Conservation (phyloP, 129 eudicot genomes). For the Tagetes erecta region DNA sequence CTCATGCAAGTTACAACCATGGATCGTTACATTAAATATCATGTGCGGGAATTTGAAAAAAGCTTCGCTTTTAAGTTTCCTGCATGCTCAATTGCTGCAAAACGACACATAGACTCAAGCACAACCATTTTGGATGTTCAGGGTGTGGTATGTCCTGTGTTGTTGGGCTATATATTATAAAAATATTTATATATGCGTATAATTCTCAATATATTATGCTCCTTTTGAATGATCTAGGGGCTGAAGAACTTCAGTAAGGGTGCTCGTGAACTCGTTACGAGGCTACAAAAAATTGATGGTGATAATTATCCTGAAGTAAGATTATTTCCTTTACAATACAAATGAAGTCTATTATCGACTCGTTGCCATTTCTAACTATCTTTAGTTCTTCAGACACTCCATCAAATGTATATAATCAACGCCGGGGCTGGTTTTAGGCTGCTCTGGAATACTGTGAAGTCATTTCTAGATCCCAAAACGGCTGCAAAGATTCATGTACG, state of each 20-base stretch:
- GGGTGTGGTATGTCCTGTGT: constrained; percentile 58
- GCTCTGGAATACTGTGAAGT: constrained; percentile 83
- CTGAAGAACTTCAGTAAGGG: constrained; percentile 81
- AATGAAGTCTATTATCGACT: constrained; percentile 4
- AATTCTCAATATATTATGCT: not conserved
- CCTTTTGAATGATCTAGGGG: constrained; percentile 49
- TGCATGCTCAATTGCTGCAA: constrained; percentile 89
- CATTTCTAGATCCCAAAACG: constrained; percentile 87
- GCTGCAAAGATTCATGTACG: constrained; percentile 90
- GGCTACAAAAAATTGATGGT: constrained; percentile 88
- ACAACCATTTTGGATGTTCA: constrained; percentile 92
- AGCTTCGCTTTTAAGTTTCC: constrained; percentile 74
- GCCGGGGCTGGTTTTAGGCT: constrained; percentile 97
- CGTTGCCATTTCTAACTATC: constrained; percentile 1
- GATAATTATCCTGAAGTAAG: constrained; percentile 91
- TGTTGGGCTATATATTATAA: not conserved
- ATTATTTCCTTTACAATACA: constrained; percentile 7
- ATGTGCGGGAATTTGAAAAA: constrained; percentile 82
- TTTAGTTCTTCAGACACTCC: constrained; percentile 65
- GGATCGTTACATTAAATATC: constrained; percentile 87
- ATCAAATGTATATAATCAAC: constrained; percentile 90
- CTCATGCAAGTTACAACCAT: constrained; percentile 91
- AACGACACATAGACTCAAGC: constrained; percentile 83
- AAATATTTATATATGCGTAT: not conserved
- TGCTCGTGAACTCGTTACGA: constrained; percentile 72